Percentiles rank a stretch among this genome's conserved stretches.
Conservation (phyloP, 192 early-diverging fungal species). For the Physocladia obscura region DNA sequence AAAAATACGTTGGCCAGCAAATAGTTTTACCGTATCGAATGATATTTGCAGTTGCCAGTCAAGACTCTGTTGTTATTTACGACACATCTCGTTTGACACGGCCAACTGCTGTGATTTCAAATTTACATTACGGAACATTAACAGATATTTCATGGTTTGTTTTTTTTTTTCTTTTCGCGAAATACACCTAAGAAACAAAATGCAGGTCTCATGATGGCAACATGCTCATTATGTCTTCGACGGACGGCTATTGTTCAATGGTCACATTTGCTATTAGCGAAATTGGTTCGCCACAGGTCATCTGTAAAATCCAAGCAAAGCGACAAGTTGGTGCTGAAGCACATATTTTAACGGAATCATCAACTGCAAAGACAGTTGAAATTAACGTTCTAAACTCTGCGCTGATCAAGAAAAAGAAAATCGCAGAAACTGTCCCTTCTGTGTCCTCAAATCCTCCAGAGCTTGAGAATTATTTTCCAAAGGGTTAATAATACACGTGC, state of each 20-base stretch:
- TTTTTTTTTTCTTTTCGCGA: background rate
- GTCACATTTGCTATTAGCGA: constrained; percentile 71
- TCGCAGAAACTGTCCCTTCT: too few relatives aligned
- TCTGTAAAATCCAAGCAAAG: background rate
- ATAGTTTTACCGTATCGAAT: constrained; percentile 67
- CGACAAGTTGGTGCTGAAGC: background rate
- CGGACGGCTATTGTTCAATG: constrained; percentile 85
- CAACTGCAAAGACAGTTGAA: background rate
- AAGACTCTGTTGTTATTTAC: constrained; percentile 80
- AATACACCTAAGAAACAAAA: background rate
- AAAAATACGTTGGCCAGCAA: background rate
- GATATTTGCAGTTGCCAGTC: constrained; percentile 83
- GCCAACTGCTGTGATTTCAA: constrained; percentile 71
- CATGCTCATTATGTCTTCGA: constrained; percentile 71
- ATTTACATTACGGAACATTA: constrained; percentile 85
- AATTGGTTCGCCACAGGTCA: constrained; percentile 46
- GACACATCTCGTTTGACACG: constrained; percentile 69
- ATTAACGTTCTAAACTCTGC: constrained; percentile 9
- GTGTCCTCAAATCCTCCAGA: too few relatives aligned
- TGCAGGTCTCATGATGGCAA: constrained; percentile 69
- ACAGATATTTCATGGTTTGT: constrained; percentile 85
- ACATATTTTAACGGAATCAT: background rate
- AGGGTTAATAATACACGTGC: too few relatives aligned
- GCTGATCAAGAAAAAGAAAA: constrained; percentile 17
- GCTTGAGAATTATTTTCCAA: too few relatives aligned